Base-by-base conservation (phyloP, 2,329 filamentous ascomycete species). In the Aspergillus pseudonomiae region DNA sequence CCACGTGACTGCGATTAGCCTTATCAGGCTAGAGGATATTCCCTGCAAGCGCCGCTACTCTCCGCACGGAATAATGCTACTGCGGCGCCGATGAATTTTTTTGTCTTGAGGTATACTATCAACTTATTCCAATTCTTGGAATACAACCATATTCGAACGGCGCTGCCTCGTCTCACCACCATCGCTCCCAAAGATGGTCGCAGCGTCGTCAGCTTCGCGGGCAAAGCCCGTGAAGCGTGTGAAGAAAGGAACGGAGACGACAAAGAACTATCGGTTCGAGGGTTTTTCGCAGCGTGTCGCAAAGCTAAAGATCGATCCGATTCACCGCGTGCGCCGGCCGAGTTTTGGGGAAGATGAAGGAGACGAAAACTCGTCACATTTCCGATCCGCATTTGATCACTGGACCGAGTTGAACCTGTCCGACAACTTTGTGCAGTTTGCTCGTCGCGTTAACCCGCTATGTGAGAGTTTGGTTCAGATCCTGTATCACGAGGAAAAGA, bases 381-480 rank as follows among this genome's bases (percentile, higher is more conserved):
- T 99, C 71, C 88, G 89, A 70, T 89, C 88, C 53, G 89, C 92
- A 1, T 82, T 98, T 67, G 88, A 93, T 67, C 92, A 91, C 85
- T 99, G 95, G 95, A 83, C 86, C 60, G 95, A 98, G 71, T 86
- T 96, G 78, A 98, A 98, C 79, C 84, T 97, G 66, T 93, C 94
- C 19, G 89, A 91, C 67, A 86, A 84, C 41, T 99, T 97, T 74
- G 87, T 88, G 56, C 82, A 84, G 48, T 98, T 99, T 79, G 86
- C 89, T 69, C 87, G 89, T 67, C 87, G 92, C 75, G 88, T 92
- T 54, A 84, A 86, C 70, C 89, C 91, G 60, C 84, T 96, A 60
- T 94, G 89, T 82, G 94, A 98, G 78, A 97, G 90, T 74, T 85
- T 99, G 50, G 90, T 94, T 26, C 93, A 97, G 78, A 91, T 99